Conservation (phyloP, 1,284 basidiomycete species). For the Hemileia vastatrix region DNA sequence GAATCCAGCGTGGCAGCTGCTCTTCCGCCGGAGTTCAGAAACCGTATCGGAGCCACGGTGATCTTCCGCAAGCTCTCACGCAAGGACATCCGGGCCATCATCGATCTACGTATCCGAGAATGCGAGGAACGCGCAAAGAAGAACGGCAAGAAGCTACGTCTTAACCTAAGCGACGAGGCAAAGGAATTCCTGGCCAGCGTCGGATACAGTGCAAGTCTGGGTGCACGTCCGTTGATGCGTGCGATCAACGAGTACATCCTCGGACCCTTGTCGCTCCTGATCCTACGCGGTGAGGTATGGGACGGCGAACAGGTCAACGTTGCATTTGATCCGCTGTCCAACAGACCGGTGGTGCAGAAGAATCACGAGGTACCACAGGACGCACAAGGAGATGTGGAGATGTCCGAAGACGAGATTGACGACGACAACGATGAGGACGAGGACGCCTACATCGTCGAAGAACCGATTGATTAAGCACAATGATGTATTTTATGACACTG, state of each 20-base stretch:
- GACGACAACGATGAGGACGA: constrained; percentile 51
- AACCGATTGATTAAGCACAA: too few relatives aligned
- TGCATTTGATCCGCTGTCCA: constrained; percentile 70
- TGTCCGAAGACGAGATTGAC: too few relatives aligned
- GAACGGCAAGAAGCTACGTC: constrained; percentile 61
- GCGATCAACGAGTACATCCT: constrained; percentile 85
- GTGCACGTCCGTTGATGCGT: constrained; percentile 81
- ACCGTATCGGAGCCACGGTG: constrained; percentile 49
- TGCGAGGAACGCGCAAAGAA: constrained; percentile 65
- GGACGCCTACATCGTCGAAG: too few relatives aligned
- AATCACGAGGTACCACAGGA: too few relatives aligned
- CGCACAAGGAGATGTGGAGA: constrained; percentile 42
- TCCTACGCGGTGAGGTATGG: constrained; percentile 69
- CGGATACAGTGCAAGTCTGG: constrained; percentile 83
- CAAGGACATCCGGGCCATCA: constrained; percentile 49
- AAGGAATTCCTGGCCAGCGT: constrained; percentile 72
- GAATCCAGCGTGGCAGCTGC: constrained; percentile 49
- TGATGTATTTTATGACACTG: too few relatives aligned
- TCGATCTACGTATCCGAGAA: constrained; percentile 49
- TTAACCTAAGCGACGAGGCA: constrained; percentile 66
- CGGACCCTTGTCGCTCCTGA: constrained; percentile 76
- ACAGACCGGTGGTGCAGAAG: constrained; percentile 66
- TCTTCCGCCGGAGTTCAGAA: constrained; percentile 53
- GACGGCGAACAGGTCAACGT: constrained; percentile 71
- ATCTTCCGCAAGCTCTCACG: constrained; percentile 50